These are phyloP conservation scores for Rhododendron henanense DNA, from an alignment of 148 eudicot genomes.

Conservation along the genomic window DNA sequence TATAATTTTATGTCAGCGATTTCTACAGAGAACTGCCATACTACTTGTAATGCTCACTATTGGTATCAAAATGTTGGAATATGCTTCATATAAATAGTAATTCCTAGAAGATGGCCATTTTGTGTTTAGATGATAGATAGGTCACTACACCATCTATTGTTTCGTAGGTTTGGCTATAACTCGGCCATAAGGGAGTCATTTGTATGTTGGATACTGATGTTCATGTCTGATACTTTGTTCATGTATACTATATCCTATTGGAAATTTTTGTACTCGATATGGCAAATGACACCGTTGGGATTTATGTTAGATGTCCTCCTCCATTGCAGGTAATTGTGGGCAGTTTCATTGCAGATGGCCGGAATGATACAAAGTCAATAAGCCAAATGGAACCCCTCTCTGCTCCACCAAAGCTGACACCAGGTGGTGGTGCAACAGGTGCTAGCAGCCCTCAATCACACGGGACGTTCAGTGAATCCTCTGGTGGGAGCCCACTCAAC, in stretches of 20 bases:
- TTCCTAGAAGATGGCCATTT: background rate
- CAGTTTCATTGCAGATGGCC: conserved; percentile 54
- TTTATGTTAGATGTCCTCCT: background rate
- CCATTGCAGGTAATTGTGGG: conserved; percentile 63
- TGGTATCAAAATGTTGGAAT: background rate
- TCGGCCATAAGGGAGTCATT: background rate
- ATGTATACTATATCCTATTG: background rate
- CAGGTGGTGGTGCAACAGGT: conserved; percentile 40
- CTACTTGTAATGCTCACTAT: background rate
- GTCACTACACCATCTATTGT: background rate
- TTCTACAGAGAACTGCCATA: background rate
- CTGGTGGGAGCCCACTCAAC: conserved; percentile 79
- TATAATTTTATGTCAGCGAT: background rate
- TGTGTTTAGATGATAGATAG: background rate
- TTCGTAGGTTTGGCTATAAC: background rate
- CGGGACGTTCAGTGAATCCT: conserved; percentile 64
- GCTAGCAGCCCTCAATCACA: conserved; percentile 66
- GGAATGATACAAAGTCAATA: conserved; percentile 28
- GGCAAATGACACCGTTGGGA: background rate
- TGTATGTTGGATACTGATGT: background rate
- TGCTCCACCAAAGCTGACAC: conserved; percentile 30
- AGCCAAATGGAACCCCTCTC: conserved; percentile 39
- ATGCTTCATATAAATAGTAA: background rate
- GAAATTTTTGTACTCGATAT: background rate
- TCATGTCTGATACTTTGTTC: background rate